These are phyloP conservation scores for Calonectria honghensis DNA, from an alignment of 2,329 filamentous ascomycete genomes.

Conservation along the genomic window DNA sequence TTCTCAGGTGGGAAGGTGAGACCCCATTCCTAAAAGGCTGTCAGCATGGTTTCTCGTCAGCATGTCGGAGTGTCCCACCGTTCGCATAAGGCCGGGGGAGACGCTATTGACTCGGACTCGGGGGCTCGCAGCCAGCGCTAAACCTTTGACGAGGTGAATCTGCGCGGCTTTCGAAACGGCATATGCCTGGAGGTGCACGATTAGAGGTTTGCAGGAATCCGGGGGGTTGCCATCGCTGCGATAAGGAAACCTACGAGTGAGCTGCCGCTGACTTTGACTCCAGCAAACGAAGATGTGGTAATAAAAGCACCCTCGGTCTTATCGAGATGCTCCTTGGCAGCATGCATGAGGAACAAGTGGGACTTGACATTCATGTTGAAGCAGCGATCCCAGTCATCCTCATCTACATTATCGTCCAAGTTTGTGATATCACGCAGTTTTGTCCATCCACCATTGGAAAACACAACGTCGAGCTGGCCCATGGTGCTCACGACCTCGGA, in stretches of 20 bases:
- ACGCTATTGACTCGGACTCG: constrained; percentile 76
- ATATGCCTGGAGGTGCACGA: constrained; percentile 73
- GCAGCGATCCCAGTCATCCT: constrained; percentile 76
- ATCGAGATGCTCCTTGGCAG: constrained; percentile 72
- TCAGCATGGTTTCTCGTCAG: background rate
- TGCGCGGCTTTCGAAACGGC: constrained; percentile 86
- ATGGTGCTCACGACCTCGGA: constrained; percentile 75
- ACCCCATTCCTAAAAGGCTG: constrained; percentile 74
- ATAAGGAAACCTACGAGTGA: constrained; percentile 65
- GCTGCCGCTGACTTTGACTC: constrained; percentile 78
- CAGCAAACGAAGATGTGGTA: constrained; percentile 78
- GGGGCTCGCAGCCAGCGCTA: constrained; percentile 72
- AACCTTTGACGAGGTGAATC: constrained; percentile 73
- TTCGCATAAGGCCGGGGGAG: constrained; percentile 71
- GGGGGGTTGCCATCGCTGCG: background rate
- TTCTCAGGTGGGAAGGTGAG: constrained; percentile 74
- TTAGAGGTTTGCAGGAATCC: background rate
- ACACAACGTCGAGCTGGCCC: constrained; percentile 81
- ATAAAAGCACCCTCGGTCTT: constrained; percentile 76
- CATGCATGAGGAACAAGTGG: constrained; percentile 76
- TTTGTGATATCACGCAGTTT: constrained; percentile 65
- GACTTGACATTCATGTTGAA: constrained; percentile 79
- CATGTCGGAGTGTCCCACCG: constrained; percentile 56
- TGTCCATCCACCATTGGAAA: constrained; percentile 83
- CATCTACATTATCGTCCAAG: constrained; percentile 72